Conservation (phyloP, 306 rosid genomes). For the Trichosanthes truncata region DNA sequence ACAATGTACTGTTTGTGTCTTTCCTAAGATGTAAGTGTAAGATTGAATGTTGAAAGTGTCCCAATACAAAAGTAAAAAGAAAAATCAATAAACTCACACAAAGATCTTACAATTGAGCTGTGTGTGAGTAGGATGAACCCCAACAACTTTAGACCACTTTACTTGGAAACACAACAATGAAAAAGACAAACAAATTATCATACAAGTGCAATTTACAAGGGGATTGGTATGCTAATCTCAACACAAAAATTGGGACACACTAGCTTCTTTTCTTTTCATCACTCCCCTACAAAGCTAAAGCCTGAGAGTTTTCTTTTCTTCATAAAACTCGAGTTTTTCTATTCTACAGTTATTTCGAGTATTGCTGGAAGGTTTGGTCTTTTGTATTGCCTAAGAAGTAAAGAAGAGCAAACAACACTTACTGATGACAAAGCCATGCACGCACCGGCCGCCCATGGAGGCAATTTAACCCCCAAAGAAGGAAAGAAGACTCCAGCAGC, state of each 20-base stretch:
- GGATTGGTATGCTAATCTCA: slow-evolving; percentile 5
- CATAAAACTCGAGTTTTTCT: slow-evolving; percentile 11
- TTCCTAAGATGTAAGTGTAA: background rate
- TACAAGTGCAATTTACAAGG: slow-evolving; percentile 2
- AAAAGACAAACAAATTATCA: background rate
- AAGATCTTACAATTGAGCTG: background rate
- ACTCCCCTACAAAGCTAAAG: slow-evolving; percentile 18
- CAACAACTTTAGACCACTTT: background rate
- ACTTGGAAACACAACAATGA: background rate
- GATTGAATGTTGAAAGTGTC: background rate
- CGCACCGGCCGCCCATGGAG: slow-evolving; percentile 98
- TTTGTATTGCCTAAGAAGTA: slow-evolving; percentile 74
- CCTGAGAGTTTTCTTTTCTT: slow-evolving; percentile 9
- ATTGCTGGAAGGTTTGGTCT: slow-evolving; percentile 68
- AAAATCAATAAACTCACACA: background rate
- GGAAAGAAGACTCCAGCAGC: slow-evolving; percentile 86
- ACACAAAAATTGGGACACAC: slow-evolving; percentile 28
- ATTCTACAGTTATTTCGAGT: slow-evolving; percentile 83
- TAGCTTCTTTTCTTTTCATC: background rate
- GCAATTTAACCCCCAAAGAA: slow-evolving; percentile 57
- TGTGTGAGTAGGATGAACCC: background rate
- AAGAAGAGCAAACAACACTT: slow-evolving; percentile 86
- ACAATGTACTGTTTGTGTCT: background rate
- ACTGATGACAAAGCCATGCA: slow-evolving; percentile 98
- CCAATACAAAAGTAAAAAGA: background rate